phyloP scores from a whole-genome alignment of 2,329 filamentous ascomycete species.

The Apiospora marii region DNA sequence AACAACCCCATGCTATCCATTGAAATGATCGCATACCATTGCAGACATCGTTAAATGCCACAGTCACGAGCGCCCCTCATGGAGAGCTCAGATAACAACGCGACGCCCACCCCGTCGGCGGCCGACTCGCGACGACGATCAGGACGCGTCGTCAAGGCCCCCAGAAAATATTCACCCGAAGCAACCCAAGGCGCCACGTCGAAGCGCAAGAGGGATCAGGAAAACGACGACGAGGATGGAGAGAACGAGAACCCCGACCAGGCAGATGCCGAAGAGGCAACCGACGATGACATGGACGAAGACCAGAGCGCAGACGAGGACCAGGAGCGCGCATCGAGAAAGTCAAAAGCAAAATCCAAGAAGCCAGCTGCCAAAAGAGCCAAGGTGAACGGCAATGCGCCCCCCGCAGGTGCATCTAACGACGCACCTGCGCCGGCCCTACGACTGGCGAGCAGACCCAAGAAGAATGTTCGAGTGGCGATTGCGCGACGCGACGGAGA shows the following conservation, averaged over 20 bases:
- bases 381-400: conserved; percentile 65
- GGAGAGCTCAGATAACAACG: conserved; percentile 63
- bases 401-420: conserved; percentile 43
- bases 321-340: conserved; percentile 48
- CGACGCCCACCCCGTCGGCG: conserved; percentile 59
- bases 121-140: conserved; percentile 69
- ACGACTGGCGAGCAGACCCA: conserved; percentile 59
- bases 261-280: conserved; percentile 40
- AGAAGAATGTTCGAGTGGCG: conserved; percentile 63
- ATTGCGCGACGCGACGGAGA: conserved; percentile 59
- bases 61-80: conserved; percentile 55
- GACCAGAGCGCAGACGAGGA: conserved; percentile 55
- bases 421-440: conserved; percentile 40
- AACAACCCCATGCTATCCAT: conserved; percentile 10
- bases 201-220: conserved; percentile 65
- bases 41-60: conserved; percentile 47
- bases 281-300: conserved; percentile 43
- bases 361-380: conserved; percentile 70
- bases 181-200: conserved; percentile 46
- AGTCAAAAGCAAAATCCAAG: conserved; percentile 53
- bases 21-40: conserved; percentile 37
- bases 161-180: conserved; percentile 67
- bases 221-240: conserved; percentile 55
- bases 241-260: conserved; percentile 53
- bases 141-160: conserved; percentile 70